Percentiles rank a stretch among this genome's conserved stretches.
phyloP scores from a whole-genome alignment of 164 flowering plant genomes.

The Tinospora cordifolia region DNA sequence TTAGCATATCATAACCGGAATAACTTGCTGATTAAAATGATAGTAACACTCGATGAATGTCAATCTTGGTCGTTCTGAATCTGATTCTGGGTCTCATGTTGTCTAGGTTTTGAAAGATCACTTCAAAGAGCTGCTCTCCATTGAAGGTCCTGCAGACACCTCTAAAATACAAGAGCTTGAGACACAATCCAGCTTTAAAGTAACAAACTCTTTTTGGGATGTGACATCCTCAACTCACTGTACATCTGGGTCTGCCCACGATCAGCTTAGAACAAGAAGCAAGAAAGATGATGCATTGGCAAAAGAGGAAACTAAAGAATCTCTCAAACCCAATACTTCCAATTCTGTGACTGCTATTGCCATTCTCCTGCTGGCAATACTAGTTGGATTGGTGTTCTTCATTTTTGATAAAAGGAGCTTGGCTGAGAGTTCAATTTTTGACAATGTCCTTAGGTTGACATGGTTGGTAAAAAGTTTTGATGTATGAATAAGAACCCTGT shows the following conservation, averaged over 20 bases:
- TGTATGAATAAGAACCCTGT: background rate
- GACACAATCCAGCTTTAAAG: conserved; percentile 35
- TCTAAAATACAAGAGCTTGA: conserved; percentile 56
- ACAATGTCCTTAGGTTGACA: background rate
- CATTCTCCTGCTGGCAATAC: conserved; percentile 38
- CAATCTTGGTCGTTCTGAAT: background rate
- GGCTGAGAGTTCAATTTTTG: background rate
- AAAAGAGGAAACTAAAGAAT: conserved; percentile 8
- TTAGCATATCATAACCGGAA: background rate
- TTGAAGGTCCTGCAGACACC: conserved; percentile 47
- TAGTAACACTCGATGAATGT: background rate
- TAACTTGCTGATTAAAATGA: background rate
- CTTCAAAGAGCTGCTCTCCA: conserved; percentile 70
- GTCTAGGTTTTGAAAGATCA: conserved; percentile 63
- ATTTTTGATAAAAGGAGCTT: conserved; percentile 14
- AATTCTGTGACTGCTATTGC: conserved; percentile 30
- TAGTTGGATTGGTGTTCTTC: conserved; percentile 36
- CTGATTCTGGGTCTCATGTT: conserved; percentile 13
- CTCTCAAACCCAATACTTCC: conserved; percentile 20
- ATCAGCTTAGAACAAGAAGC: conserved; percentile 13
- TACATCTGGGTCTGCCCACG: conserved; percentile 14
- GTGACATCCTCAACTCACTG: conserved; percentile 22
- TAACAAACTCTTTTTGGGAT: conserved; percentile 57
- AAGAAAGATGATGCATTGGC: conserved; percentile 2
- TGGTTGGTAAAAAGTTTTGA: background rate